Evolutionary conservation across 495 filamentous ascomycete genomes (phyloP), one percentile per base, ranked within the genome.

Genomic region (Monascus purpureus): DNA sequence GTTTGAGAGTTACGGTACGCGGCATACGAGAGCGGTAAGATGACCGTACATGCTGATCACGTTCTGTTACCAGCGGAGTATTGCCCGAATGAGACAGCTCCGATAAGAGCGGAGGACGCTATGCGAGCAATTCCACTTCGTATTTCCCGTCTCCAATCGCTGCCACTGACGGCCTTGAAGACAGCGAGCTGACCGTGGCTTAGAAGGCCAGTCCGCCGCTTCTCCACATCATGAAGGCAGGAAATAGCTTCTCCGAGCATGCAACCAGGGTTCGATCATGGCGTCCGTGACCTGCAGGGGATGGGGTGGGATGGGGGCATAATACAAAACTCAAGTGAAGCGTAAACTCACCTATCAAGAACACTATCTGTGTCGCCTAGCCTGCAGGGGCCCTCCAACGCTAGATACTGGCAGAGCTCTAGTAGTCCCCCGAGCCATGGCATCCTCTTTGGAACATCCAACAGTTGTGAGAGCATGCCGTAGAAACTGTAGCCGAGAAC

Each of bases 301-400:
- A n/a, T n/a, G n/a, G n/a, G n/a, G n/a, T n/a, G n/a, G n/a, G n/a
- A n/a, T n/a, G n/a, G n/a, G n/a, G n/a, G n/a, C n/a, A n/a, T n/a
- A n/a, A n/a, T n/a, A n/a, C n/a, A n/a, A n/a, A n/a, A n/a, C n/a
- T n/a, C n/a, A n/a, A n/a, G n/a, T n/a, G n/a, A n/a, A n/a, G n/a
- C n/a, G n/a, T n/a, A n/a, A 36, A 73, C 86, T 77, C 73, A 95
- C 86, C 82, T 87, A 70, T 95, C 84, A 55, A 93, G 62, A 42
- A 74, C 66, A 35, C 83, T 77, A 53, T 86, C 69, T 6, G 78
- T 72, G 49, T 66, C 65, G 53, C 80, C 83, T 23, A 93, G 50
- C 55, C 58, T 65, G 43, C 83, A 78, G 40, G 82, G 80, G 24
- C 83, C 80, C 42, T 59, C 61, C 43, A 88, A 50, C 45, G 72